phyloP scores from a whole-genome alignment of 805 yeast genomes.

The Candida chauliodis region DNA sequence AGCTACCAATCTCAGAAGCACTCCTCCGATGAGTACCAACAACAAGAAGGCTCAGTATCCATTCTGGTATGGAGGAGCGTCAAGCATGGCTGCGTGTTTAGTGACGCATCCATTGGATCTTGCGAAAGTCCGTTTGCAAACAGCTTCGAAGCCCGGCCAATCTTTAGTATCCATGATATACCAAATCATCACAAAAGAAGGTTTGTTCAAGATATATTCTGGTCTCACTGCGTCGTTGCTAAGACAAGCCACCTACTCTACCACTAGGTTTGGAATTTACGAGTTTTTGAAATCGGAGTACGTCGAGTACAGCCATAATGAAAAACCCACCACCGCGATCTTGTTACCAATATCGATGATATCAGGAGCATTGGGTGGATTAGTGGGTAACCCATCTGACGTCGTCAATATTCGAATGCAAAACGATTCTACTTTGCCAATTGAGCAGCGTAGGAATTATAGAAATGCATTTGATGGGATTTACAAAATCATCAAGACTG shows the following conservation, averaged over 20 bases:
- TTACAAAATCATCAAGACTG: constrained; percentile 53
- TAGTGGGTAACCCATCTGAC: constrained; percentile 86
- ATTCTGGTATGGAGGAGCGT: constrained; percentile 68
- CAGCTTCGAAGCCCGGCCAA: constrained; percentile 67
- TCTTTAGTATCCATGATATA: constrained; percentile 58
- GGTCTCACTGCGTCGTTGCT: constrained; percentile 80
- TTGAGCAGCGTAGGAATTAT: constrained; percentile 66
- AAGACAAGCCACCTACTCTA: constrained; percentile 85
- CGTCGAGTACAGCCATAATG: constrained; percentile 35
- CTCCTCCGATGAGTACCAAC: constrained; percentile 1
- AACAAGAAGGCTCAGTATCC: constrained; percentile 5
- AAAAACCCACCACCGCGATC: constrained; percentile 52
- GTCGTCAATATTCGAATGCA: constrained; percentile 89
- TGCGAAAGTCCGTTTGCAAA: constrained; percentile 83
- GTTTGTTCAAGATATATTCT: constrained; percentile 65
- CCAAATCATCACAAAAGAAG: constrained; percentile 60
- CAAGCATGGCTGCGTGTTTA: constrained; percentile 63
- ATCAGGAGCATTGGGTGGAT: constrained; percentile 82
- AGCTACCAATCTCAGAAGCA: neutral
- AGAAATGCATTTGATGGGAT: constrained; percentile 78
- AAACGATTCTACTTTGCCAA: constrained; percentile 71
- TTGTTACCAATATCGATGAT: constrained; percentile 77
- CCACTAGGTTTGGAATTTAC: constrained; percentile 83
- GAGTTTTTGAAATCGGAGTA: constrained; percentile 63
- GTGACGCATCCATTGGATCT: constrained; percentile 81